Base-by-base conservation (phyloP, 805 yeast genomes). In the Starmera amethionina region DNA sequence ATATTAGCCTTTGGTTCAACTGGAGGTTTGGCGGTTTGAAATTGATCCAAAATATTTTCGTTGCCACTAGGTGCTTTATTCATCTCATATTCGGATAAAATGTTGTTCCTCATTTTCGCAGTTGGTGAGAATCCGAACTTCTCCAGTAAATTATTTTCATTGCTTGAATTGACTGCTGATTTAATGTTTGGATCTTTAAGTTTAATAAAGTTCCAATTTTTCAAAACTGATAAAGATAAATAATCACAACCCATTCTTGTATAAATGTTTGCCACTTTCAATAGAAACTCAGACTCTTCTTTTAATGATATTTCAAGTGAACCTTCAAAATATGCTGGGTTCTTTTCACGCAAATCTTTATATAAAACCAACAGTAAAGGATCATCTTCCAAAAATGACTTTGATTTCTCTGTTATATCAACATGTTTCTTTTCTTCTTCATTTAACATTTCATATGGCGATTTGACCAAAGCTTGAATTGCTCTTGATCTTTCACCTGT, bases 211-310 rank as follows among this genome's bases (percentile, higher is more conserved):
- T 62, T 62, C 96, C 96, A 89, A 44, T 73, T 75, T 37, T 65
- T 67, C 2, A 82, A 64, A 36, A 88, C 56, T 39, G 76, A 70
- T 19, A 84, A 54, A 0, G 88, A 78, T 34, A 90, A 58, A 44
- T 78, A 74, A 51, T 89, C 95, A 61, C 97, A 89, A 0, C 97
- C 97, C 96, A 89, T 86, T 42, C 94, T 67, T 13, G 76, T 69
- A 52, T 87, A 84, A 45, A 87, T 80, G 31, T 71, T 64, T 8
- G 83, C 70, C 8, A 80, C 81, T 46, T 78, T 74, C 11, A 74
- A 51, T 13, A 88, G 70, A 51, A 81, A 79, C 5, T 69, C 64
- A 41, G 73, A 75, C 51, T 90, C 97, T 5, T 53, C 40, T 10
- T 47, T 60, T 9, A 75, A 58, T 8, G 67, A 64, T 5, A 68